Conservation (phyloP, 2,329 filamentous ascomycete genomes). For the Truncatella angustata region DNA sequence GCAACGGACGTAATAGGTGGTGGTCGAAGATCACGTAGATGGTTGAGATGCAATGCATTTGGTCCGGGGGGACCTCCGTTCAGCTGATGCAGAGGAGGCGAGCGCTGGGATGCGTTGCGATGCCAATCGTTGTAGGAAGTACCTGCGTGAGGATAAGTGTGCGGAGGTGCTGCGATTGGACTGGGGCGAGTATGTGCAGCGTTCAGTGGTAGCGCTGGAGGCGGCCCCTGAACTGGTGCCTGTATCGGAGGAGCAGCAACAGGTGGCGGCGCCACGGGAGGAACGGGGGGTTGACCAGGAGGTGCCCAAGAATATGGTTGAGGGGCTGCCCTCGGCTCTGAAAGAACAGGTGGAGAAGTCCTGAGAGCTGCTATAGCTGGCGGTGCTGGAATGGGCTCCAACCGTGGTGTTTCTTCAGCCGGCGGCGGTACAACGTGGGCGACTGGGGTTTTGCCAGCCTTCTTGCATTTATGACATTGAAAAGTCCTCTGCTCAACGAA, state of each 20-base stretch:
- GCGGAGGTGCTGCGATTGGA: slow-evolving; percentile 35
- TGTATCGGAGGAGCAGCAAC: slow-evolving; percentile 23
- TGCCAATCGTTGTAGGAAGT: slow-evolving; percentile 48
- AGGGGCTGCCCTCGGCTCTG: slow-evolving; percentile 14
- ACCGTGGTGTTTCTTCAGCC: slow-evolving; percentile 26
- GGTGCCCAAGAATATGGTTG: slow-evolving; percentile 14
- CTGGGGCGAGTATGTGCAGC: slow-evolving; percentile 20
- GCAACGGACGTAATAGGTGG: slow-evolving; percentile 43
- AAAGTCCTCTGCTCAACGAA: slow-evolving; percentile 60
- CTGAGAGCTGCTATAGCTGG: slow-evolving; percentile 21
- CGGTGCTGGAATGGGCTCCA: slow-evolving; percentile 23
- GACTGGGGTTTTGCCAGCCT: slow-evolving; percentile 45
- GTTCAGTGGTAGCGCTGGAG: slow-evolving; percentile 23
- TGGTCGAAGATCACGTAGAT: slow-evolving; percentile 47
- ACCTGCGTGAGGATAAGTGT: slow-evolving; percentile 36
- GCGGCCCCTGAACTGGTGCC: slow-evolving; percentile 20
- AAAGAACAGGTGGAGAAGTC: slow-evolving; percentile 22
- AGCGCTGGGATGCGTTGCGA: slow-evolving; percentile 47
- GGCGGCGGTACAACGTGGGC: slow-evolving; percentile 26
- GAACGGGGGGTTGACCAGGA: slow-evolving; percentile 15
- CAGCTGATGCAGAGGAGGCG: slow-evolving; percentile 45
- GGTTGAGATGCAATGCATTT: slow-evolving; percentile 26
- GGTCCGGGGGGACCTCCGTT: slow-evolving; percentile 43
- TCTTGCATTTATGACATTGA: slow-evolving; percentile 75
- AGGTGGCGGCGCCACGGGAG: slow-evolving; percentile 14